Base-by-base conservation (phyloP, 2,329 filamentous ascomycete genomes). In the Xylariaceae sp. region DNA sequence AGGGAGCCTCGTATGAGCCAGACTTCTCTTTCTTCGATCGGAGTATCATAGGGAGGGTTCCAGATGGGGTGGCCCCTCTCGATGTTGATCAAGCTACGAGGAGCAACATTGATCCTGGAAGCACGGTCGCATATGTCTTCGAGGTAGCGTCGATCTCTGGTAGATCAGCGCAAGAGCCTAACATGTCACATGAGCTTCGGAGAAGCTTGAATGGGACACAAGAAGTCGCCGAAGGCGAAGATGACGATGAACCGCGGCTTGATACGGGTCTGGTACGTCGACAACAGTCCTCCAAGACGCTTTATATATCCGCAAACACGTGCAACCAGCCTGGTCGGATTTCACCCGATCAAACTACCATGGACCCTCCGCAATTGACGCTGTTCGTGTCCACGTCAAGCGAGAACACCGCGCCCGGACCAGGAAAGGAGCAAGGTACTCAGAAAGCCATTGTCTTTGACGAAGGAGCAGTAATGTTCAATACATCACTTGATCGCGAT, bases 251-350 rank as follows among this genome's bases (percentile, higher is more conserved):
- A 26, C 45, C 54, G 16, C 41, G 52, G n/a, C 39, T 34, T 6
- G 53, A 58, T 14, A 39, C 45, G 28, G 67, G 63, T 61, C 54
- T 63, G 34, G 51, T 36, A 23, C 67, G 62, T 21, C 67, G 71
- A 50, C 63, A 69, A 55, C 61, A 68, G 48, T 61, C 74, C 21
- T 73, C 74, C 14, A 79, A 74, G 37, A 84, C 76, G 1, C 78
- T 98, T 3, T 97, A 89, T 73, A 82, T 99, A 51, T 92, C 92
- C 2, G 86, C 92, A 39, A 98, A 92, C 64, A 93, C 91, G 1
- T 99, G 95, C 73, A 74, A 85, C 23, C 92, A 96, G 67, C 95
- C 94, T 11, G 71, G 75, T 17, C 78, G 81, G 36, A 83, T 82
- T 36, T 76, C 75, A 7, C 77, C 77, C 2, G 75, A 77, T 9